Percentiles rank a stretch among this genome's conserved stretches.
phyloP scores from a whole-genome alignment of 768 basidiomycete genomes.

The Podaxis sp. region DNA sequence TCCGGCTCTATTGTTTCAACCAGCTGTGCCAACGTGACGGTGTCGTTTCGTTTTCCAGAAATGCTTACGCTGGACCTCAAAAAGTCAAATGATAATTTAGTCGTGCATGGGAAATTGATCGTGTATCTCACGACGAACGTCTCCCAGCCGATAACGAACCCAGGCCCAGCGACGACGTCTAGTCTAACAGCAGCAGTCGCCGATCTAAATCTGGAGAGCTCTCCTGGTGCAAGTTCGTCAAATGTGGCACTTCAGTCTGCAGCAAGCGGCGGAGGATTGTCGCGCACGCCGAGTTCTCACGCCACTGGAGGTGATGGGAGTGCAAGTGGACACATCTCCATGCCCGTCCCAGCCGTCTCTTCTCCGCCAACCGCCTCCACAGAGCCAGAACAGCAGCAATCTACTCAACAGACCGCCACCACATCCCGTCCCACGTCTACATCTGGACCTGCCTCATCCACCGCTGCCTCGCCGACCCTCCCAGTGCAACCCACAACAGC shows the following conservation, averaged over 20 bases:
- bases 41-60: conserved; percentile 46
- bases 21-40: neutral
- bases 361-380: conserved; percentile 23
- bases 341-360: conserved; percentile 33
- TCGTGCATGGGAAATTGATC: conserved; percentile 97
- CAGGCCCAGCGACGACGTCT: conserved; percentile 71
- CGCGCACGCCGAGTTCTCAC: conserved; percentile 68
- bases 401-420: conserved; percentile 4
- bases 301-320: conserved; percentile 45
- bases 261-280: conserved; percentile 43
- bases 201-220: conserved; percentile 58
- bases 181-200: conserved; percentile 58
- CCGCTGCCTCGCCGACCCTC: conserved; percentile 23
- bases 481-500: conserved; percentile 17
- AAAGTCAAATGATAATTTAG: conserved; percentile 98
- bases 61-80: conserved; percentile 96
- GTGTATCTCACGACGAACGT: conserved; percentile 94
- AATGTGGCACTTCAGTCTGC: conserved; percentile 42
- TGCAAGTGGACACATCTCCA: conserved; percentile 36
- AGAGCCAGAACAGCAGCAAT: conserved; percentile 25
- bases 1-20: neutral
- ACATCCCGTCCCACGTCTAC: conserved; percentile 18
- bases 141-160: conserved; percentile 78
- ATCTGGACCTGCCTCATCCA: conserved; percentile 22
- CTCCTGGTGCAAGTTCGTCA: conserved; percentile 58